phyloP scores from a whole-genome alignment of 177 flowering plant species.

The Vitis hybrid region DNA sequence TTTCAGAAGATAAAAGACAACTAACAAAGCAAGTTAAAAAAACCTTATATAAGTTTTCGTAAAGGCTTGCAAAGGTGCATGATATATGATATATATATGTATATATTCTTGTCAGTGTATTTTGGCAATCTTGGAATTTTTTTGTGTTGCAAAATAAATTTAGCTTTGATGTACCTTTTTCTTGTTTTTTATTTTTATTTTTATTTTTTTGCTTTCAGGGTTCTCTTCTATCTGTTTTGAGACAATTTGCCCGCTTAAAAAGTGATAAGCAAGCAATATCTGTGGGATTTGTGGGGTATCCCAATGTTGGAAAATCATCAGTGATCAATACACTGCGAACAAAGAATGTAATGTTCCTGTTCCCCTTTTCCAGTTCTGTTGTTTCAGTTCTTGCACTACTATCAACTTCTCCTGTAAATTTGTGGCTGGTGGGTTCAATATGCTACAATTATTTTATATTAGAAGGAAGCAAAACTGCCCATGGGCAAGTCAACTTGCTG shows the following conservation, averaged over 20 bases:
- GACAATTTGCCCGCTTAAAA: conserved; percentile 92
- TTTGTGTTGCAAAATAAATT: neutral
- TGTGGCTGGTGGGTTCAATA: neutral
- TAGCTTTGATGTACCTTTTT: neutral
- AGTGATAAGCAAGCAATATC: conserved; percentile 97
- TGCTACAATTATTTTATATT: neutral
- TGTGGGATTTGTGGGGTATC: conserved; percentile 98
- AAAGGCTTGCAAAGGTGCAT: neutral
- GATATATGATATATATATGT: neutral
- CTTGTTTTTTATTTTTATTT: neutral
- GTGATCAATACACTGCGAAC: conserved; percentile 96
- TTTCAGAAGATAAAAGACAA: neutral
- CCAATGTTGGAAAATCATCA: conserved; percentile 98
- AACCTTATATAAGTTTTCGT: neutral
- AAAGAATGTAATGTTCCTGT: conserved; percentile 67
- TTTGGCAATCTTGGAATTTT: neutral
- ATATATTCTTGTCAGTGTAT: neutral
- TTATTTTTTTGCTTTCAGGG: conserved; percentile 45
- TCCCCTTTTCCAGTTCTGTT: neutral
- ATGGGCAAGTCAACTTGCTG: neutral
- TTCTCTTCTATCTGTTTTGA: conserved; percentile 81
- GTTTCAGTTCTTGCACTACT: neutral
- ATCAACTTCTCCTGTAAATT: neutral
- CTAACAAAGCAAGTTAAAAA: neutral
- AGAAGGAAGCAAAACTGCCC: neutral